These are phyloP conservation scores for Annulohypoxylon maeteangense DNA, from an alignment of 495 filamentous ascomycete species.

Conservation along the genomic window DNA sequence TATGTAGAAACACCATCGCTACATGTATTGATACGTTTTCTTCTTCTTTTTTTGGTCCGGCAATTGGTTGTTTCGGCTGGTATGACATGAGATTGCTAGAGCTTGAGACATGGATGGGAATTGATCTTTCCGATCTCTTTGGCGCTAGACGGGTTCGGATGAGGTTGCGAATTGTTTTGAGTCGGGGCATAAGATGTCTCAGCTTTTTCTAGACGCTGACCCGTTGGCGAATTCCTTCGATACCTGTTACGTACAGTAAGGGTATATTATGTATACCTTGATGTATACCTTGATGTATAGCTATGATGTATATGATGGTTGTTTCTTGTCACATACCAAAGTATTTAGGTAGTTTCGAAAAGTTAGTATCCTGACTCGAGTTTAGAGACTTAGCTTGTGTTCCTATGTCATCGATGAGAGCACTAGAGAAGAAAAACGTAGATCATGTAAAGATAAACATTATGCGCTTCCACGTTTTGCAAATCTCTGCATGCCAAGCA, in stretches of 20 bases:
- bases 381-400: background rate
- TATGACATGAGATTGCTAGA: conserved; percentile 11
- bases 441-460: conserved; percentile 24
- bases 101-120: conserved; percentile 31
- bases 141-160: conserved; percentile 25
- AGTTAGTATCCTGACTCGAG: background rate
- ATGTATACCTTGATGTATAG: no score
- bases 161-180: conserved; percentile 28
- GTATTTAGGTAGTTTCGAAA: background rate
- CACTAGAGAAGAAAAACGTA: background rate
- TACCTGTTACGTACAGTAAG: background rate
- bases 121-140: conserved; percentile 29
- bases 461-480: conserved; percentile 20
- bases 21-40: conserved; percentile 19
- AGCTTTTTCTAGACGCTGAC: conserved; percentile 25
- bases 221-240: conserved; percentile 3
- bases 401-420: background rate
- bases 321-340: background rate
- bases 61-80: conserved; percentile 30
- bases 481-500: conserved; percentile 14
- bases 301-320: background rate
- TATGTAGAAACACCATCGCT: background rate
- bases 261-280: no score
- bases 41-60: conserved; percentile 24
- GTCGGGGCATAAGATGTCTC: conserved; percentile 26